Evolutionary conservation across 2,329 filamentous ascomycete species (phyloP).

Genomic region (Graphiopsis chlorocephala): DNA sequence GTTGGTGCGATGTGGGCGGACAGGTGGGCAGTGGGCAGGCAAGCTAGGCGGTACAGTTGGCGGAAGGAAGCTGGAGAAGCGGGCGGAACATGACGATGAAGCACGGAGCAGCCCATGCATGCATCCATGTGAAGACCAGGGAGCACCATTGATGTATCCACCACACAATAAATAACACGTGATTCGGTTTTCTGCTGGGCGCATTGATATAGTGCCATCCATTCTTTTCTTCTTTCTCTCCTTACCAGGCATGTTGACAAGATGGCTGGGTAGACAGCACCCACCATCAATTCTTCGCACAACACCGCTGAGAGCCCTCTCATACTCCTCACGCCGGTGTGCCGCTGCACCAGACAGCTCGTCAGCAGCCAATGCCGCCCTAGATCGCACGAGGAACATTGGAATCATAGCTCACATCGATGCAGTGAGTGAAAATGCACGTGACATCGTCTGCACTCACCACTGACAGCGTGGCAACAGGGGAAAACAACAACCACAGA

Average conservation of each 20-base stretch:
- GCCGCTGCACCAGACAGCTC: constrained; percentile 5
- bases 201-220: neutral
- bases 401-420: constrained; percentile 99
- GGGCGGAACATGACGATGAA: neutral
- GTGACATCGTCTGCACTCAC: neutral
- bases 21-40: neutral
- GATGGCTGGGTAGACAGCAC: constrained; percentile 25
- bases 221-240: neutral
- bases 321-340: constrained; percentile 14
- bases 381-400: constrained; percentile 74
- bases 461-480: constrained; percentile 32
- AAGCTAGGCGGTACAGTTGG: neutral
- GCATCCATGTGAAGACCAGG: neutral
- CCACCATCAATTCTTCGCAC: neutral
- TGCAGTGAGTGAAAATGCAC: constrained; percentile 54
- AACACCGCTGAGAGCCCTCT: constrained; percentile 14
- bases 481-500: constrained; percentile 98
- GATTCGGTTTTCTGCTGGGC: neutral
- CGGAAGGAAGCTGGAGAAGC: neutral
- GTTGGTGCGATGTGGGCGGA: neutral
- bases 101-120: neutral
- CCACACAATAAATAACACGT: neutral
- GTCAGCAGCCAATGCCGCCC: constrained; percentile 10
- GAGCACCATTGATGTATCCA: neutral
- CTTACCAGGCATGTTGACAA: constrained; percentile 13